Base-by-base conservation (phyloP, 2,329 filamentous ascomycete species). In the Akanthomyces muscarius region DNA sequence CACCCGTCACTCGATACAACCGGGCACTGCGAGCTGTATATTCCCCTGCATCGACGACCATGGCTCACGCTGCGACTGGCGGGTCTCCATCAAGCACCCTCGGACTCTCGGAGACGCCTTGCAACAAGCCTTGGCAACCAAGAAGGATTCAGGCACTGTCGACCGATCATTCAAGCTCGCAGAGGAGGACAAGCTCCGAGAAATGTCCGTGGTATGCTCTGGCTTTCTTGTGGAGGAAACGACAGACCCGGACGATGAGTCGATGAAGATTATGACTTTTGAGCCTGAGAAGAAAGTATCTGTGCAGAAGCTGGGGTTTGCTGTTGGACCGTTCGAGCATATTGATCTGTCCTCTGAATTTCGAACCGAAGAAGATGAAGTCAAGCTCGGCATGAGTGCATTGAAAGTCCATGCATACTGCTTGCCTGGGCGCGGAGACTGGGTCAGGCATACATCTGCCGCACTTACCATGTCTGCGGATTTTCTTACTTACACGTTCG, bases 1-100 rank as follows among this genome's bases (percentile, higher is more conserved):
- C 74, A 96, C 94, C 0, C 89, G 88, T 47, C 92, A 94, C 71
- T 90, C 89, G 2, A 80, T 89, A 48, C 88, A 90, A 65, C 86
- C 92, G 0, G 92, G 93, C 36, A 88, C 87, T 21, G 88, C 92
- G 1, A 94, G 88, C 53, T 93, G 89, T 68, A 86, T 98, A 30
- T 99, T 99, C 70, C 95, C 95, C 0, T 98, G 95, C 73, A 83
- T 98, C 59, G 95, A 99, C 72, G 90, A 96, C 71, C 86, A 89
- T 28, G 87, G 87, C 41, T 88, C 90, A 63, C 85, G 92, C 62
- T 94, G 89, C 71, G 87, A 88, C 13, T 99, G 95, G 91, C 91
- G 92, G 63, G 83, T 99, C 56, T 91, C 90, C 2, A 88, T 99
- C 71, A 92, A 89, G 63, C 94, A 89, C 68, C 91, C 94, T 13